Evolutionary conservation across 345 rosid species (phyloP), one percentile per base, ranked within the genome.

Genomic region (Salix koriyanagi): DNA sequence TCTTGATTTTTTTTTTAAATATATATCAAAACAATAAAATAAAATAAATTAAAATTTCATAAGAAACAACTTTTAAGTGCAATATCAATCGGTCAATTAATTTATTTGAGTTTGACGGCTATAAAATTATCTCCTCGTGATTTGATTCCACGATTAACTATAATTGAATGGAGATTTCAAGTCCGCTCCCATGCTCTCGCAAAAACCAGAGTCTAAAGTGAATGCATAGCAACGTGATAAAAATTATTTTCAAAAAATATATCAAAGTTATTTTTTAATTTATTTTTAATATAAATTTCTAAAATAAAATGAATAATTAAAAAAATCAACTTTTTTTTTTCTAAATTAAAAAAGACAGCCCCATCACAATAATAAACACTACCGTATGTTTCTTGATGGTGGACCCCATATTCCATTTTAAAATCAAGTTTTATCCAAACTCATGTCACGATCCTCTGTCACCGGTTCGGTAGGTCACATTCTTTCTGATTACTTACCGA

Each of bases 101-200:
- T 65, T 65, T 65, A 0, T 11, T 54, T 11, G 42, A n/a, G 39
- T 13, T 71, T 11, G 14, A 41, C 4, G 46, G 1, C 46, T 16
- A 19, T 39, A 12, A 18, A 39, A 7, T 50, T 81, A 69, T 76
- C 65, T 68, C 64, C 67, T 18, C 58, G 82, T 82, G 87, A 91
- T 89, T 86, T 85, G 88, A 86, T 88, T 74, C 60, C 42, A 67
- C 66, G 83, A 74, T 87, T 82, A 83, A 87, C 84, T 76, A 46
- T 82, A 87, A 75, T 85, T 79, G 67, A 89, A 79, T 78, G 34
- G n/a, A 56, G n/a, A 72, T 46, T 86, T 73, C 87, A 66, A 78
- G 83, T 91, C 92, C 92, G 92, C 56, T 77, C 76, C 71, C 74
- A 78, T 73, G 77, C 87, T 65, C 75, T 52, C 60, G 46, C 48